phyloP scores from a whole-genome alignment of 768 basidiomycete genomes.

The Mycena vulgaris region DNA sequence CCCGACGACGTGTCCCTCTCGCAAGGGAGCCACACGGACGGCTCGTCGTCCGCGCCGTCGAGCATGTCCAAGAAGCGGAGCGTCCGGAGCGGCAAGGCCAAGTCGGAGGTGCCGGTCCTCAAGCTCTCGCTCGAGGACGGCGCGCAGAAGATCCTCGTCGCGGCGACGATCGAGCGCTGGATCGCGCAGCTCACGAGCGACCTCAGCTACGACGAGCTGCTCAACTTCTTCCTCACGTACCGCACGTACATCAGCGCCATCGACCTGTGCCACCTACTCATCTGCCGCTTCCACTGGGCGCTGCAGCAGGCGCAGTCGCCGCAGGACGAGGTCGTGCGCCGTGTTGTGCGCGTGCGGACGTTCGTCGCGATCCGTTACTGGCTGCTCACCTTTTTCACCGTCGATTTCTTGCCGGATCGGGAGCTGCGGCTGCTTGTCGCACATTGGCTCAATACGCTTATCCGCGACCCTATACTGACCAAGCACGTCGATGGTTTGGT shows the following conservation, averaged over 20 bases:
- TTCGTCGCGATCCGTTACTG: conserved; percentile 93
- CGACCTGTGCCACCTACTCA: conserved; percentile 86
- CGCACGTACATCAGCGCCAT: conserved; percentile 86
- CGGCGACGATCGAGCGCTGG: conserved; percentile 94
- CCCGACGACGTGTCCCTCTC: conserved; percentile 57
- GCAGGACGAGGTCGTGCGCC: conserved; percentile 79
- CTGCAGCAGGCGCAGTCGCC: conserved; percentile 63
- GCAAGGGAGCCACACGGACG: conserved; percentile 54
- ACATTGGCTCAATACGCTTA: conserved; percentile 86
- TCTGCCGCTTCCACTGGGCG: conserved; percentile 93
- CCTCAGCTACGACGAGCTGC: conserved; percentile 87
- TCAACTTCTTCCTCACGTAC: conserved; percentile 94
- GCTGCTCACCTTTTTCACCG: conserved; percentile 90
- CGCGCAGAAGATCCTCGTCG: conserved; percentile 74
- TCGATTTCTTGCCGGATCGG: conserved; percentile 88
- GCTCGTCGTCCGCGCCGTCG: conserved; percentile 55
- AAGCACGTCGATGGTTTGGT: conserved; percentile 81
- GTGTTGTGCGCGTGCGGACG: conserved; percentile 89
- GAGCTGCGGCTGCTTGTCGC: conserved; percentile 82
- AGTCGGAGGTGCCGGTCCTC: conserved; percentile 42
- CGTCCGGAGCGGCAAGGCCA: conserved; percentile 51
- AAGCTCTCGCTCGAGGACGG: conserved; percentile 45
- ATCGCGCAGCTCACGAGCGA: conserved; percentile 92
- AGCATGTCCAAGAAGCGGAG: conserved; percentile 55
- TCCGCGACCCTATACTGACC: conserved; percentile 78